Base-by-base conservation (phyloP, 2,329 filamentous ascomycete species). In the Alternaria sp. region DNA sequence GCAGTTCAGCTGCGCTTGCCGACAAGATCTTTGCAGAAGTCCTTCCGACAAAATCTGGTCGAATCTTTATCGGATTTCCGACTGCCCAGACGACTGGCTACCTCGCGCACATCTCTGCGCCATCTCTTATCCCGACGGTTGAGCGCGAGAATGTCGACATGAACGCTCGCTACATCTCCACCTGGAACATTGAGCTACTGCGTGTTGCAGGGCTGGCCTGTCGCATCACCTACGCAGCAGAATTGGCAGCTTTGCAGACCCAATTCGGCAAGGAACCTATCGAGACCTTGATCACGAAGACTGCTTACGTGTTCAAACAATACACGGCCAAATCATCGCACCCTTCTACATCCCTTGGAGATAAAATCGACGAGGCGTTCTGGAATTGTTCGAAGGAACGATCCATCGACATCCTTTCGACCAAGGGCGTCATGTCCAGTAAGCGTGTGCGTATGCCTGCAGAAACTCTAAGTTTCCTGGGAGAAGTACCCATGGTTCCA, bases 121-220 rank as follows among this genome's bases (percentile, higher is more conserved):
- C 94, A 1, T 97, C 95, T 0, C 90, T 99, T 13, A 99, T 99
- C 61, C 96, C 96, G 0, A 99, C 96, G 0, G 96, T 99, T 3
- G 96, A 99, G 80, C 89, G 96, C 76, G 96, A 99, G 77, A 96
- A 93, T 57, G 97, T 99, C 61, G 96, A 99, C 79, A 85, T 99
- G 66, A 98, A 99, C 77, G 96, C 96, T 15, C 89, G 94, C 59
- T 97, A 93, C 85, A 95, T 99, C 15, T 90, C 93, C 66, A 93
- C 90, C 15, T 99, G 96, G 96, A 99, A 99, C 73, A 86, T 93
- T 21, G 96, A 98, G 77, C 92, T 99, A 85, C 85, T 99, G 43
- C 89, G 95, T 46, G 92, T 94, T 28, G 93, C 95, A 17, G 96
- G 96, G 44, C 93, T 99, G 68, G 90, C 97, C 67, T 92, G 93